Conservation (phyloP, 1,139 yeast genomes). For the Candida pseudoviswanathii region DNA sequence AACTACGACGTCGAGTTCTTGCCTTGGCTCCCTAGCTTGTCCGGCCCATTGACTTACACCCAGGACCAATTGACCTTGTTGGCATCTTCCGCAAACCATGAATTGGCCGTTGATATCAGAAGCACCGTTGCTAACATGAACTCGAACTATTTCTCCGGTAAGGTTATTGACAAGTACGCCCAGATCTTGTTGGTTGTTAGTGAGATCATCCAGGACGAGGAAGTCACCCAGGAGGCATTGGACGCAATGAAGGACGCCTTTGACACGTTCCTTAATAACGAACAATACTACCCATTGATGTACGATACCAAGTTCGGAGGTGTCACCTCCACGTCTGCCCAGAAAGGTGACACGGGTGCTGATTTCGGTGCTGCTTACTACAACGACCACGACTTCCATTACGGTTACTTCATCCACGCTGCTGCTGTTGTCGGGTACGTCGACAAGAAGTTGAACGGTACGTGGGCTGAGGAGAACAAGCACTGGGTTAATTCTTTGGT, state of each 20-base stretch:
- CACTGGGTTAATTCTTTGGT: constrained; percentile 30
- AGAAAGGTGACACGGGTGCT: constrained; percentile 45
- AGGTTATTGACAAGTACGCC: constrained; percentile 75
- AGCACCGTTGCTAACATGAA: constrained; percentile 50
- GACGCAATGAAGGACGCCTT: constrained; percentile 55
- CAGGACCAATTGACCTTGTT: constrained; percentile 53
- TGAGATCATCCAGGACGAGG: constrained; percentile 59
- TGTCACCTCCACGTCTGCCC: constrained; percentile 62
- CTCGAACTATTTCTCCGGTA: constrained; percentile 68
- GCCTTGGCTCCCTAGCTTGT: constrained; percentile 53
- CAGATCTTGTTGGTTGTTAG: constrained; percentile 64
- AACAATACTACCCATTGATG: constrained; percentile 59
- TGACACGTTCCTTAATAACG: constrained; percentile 48
- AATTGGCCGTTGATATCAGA: constrained; percentile 58
- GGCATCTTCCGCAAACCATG: constrained; percentile 58
- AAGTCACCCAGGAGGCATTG: constrained; percentile 50
- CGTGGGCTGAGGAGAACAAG: constrained; percentile 66
- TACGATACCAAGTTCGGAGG: constrained; percentile 73
- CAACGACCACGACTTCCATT: constrained; percentile 83
- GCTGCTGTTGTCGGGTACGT: constrained; percentile 74
- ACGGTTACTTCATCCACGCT: constrained; percentile 76
- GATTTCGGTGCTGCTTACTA: constrained; percentile 67
- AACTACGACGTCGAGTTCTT: constrained; percentile 55
- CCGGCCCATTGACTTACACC: constrained; percentile 43
- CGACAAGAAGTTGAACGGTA: constrained; percentile 49